Base-by-base conservation (phyloP, 2,329 filamentous ascomycete species). In the Colletotrichum sp. region DNA sequence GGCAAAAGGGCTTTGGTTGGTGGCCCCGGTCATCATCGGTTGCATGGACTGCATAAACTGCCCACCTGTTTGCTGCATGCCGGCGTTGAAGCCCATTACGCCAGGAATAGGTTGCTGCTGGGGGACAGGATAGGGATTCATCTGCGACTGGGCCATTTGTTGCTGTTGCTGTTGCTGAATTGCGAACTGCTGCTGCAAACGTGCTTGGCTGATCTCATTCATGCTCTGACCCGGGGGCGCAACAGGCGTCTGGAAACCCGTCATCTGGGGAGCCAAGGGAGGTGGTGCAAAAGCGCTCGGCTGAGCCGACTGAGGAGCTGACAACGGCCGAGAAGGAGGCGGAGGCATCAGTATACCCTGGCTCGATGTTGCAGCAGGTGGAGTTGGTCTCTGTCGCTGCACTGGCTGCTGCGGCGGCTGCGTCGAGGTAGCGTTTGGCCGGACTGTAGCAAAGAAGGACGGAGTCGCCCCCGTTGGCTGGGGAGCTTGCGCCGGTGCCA, bases 221-320 rank as follows among this genome's bases (percentile, higher is more conserved):
- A 98, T 83, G 83, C 93, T 96, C 84, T 96, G 95, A 15, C 95
- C 95, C 5, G 92, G 90, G 34, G 93, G 91, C 32, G 94, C 93
- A 72, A 95, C 88, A 78, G 92, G 92, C 13, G 87, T 87, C 81
- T 92, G 91, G 32, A 75, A 77, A n/a, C 96, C 96, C 7, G 97
- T 98, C 84, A 96, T 91, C 82, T 98, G 96, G 69, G 95, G 93
- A 82, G 96, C 93, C 79, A 98, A 86, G 18, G 95, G 93, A 66
- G 95, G 92, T 21, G 94, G 91, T 9, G 91, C 90, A 83, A 98
- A 97, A 6, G 89, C 90, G 83, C 90, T 96, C 62, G 92, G 92
- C 81, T 94, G 94, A 66, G 92, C 93, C 70, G 95, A 94, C 83
- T 95, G 94, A 30, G 97, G 96, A 52, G 97, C 96, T 55, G 96